A percentile compares a stretch with the other conserved stretches of the same genome.
Evolutionary conservation across 2,329 filamentous ascomycete species (phyloP).

Genomic region (Knufia fluminis): DNA sequence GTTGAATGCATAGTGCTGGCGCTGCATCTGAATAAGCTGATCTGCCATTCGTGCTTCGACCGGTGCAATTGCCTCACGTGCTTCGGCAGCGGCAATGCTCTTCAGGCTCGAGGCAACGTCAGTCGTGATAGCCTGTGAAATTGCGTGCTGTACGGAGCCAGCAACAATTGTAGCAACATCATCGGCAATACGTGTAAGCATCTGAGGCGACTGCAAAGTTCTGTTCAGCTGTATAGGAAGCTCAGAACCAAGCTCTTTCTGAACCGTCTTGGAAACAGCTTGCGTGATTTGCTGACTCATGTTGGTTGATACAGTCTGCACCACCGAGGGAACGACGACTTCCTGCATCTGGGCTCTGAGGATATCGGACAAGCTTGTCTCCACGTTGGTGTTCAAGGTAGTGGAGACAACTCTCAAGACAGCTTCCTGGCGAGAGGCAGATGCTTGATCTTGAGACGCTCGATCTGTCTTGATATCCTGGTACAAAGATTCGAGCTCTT

Average conservation of each 20-base stretch:
- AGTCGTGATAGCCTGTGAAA: slow-evolving; percentile 52
- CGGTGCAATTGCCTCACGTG: slow-evolving; percentile 58
- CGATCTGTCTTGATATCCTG: slow-evolving; percentile 60
- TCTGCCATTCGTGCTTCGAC: slow-evolving; percentile 53
- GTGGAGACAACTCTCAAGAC: slow-evolving; percentile 59
- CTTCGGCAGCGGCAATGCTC: slow-evolving; percentile 54
- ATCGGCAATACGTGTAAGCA: slow-evolving; percentile 64
- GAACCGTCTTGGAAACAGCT: slow-evolving; percentile 56
- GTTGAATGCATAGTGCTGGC: slow-evolving; percentile 25
- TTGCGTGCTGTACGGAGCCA: slow-evolving; percentile 59
- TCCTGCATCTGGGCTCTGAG: slow-evolving; percentile 67
- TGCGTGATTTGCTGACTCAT: slow-evolving; percentile 59
- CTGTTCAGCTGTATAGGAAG: slow-evolving; percentile 60
- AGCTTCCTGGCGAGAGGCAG: slow-evolving; percentile 58
- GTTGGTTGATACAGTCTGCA: slow-evolving; percentile 60
- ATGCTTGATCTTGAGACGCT: slow-evolving; percentile 53
- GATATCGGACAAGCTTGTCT: slow-evolving; percentile 67
- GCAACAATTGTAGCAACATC: slow-evolving; percentile 59
- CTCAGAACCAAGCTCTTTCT: slow-evolving; percentile 61
- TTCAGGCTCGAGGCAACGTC: slow-evolving; percentile 59
- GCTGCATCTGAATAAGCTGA: slow-evolving; percentile 44
- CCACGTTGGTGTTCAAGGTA: slow-evolving; percentile 61
- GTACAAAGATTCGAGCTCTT: slow-evolving; percentile 49
- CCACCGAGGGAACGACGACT: slow-evolving; percentile 65
- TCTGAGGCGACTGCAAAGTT: slow-evolving; percentile 63